Evolutionary conservation across 306 rosid species (phyloP).

Genomic region (Echinosophora koreensis): DNA sequence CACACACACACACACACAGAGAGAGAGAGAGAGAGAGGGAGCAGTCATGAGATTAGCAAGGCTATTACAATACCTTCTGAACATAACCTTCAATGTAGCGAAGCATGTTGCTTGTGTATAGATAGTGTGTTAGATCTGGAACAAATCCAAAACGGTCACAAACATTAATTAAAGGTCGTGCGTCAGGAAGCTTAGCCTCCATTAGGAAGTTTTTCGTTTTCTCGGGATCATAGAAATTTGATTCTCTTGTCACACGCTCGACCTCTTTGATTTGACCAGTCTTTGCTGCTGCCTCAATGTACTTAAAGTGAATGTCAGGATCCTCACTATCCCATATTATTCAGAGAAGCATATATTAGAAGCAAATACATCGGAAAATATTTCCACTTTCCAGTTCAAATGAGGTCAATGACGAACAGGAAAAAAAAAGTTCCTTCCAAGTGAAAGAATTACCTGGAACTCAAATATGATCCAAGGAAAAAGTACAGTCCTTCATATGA

Average conservation of each 20-base stretch:
- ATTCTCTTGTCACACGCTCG: slow-evolving; percentile 98
- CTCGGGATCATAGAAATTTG: slow-evolving; percentile 96
- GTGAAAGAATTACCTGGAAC: slow-evolving; percentile 78
- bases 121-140: slow-evolving; percentile 97
- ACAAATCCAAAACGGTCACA: slow-evolving; percentile 99
- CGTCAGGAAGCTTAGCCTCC: slow-evolving; percentile 99
- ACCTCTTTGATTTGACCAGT: slow-evolving; percentile 99
- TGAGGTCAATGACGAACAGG: slow-evolving; percentile 14
- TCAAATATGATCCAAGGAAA: slow-evolving; percentile 95
- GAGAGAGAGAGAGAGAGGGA: slow-evolving; percentile 5
- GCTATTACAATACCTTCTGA: slow-evolving; percentile 75
- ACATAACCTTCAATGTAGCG: slow-evolving; percentile 99
- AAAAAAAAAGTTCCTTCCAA: slow-evolving; percentile 21
- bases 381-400: slow-evolving; percentile 8
- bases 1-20: not conserved
- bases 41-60: slow-evolving; percentile 29
- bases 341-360: slow-evolving; percentile 37
- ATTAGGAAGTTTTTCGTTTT: slow-evolving; percentile 94
- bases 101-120: slow-evolving; percentile 96
- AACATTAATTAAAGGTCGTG: slow-evolving; percentile 95
- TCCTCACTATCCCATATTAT: slow-evolving; percentile 84
- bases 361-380: slow-evolving; percentile 21
- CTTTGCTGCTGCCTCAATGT: slow-evolving; percentile 98
- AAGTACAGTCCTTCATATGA: slow-evolving; percentile 98
- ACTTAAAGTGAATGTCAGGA: slow-evolving; percentile 98